Evolutionary conservation across 1,284 basidiomycete species (phyloP).

Genomic region (Mycena sp.): DNA sequence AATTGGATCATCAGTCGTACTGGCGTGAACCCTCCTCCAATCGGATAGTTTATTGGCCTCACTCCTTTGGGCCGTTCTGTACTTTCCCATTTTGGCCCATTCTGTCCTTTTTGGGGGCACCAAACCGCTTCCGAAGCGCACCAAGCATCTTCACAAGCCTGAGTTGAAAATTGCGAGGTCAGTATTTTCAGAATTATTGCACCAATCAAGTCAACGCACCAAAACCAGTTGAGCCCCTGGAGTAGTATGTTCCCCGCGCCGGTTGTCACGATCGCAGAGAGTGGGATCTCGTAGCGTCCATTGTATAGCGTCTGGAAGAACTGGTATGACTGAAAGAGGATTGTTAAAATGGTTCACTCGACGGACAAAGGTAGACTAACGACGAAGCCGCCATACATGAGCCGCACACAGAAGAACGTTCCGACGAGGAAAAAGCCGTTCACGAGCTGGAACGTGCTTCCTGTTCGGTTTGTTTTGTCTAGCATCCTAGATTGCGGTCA

Average conservation of each 20-base stretch:
- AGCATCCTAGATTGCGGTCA: slow-evolving; percentile 60
- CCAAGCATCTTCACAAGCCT: slow-evolving; percentile 78
- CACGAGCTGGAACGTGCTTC: slow-evolving; percentile 67
- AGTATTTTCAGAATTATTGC: background rate
- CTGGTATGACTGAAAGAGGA: slow-evolving; percentile 60
- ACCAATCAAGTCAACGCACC: slow-evolving; percentile 58
- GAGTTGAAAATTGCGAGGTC: background rate
- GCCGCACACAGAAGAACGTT: slow-evolving; percentile 69
- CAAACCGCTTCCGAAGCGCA: slow-evolving; percentile 49
- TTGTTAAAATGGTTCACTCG: background rate
- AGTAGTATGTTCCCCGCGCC: slow-evolving; percentile 66
- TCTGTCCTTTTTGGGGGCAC: background rate
- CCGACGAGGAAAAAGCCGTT: slow-evolving; percentile 72
- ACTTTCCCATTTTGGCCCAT: background rate
- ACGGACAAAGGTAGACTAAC: slow-evolving; percentile 48
- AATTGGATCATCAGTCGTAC: too few species aligned
- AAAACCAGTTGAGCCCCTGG: slow-evolving; percentile 75
- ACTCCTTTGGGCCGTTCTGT: too few species aligned
- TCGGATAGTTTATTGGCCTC: too few species aligned
- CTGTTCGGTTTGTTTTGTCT: slow-evolving; percentile 77
- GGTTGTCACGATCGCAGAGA: slow-evolving; percentile 58
- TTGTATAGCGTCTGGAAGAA: slow-evolving; percentile 66
- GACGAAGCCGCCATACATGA: slow-evolving; percentile 72
- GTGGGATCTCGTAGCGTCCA: slow-evolving; percentile 58
- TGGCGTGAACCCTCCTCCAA: too few species aligned